Evolutionary conservation across 768 basidiomycete genomes (phyloP).

Genomic region (Tricholoma terreum): DNA sequence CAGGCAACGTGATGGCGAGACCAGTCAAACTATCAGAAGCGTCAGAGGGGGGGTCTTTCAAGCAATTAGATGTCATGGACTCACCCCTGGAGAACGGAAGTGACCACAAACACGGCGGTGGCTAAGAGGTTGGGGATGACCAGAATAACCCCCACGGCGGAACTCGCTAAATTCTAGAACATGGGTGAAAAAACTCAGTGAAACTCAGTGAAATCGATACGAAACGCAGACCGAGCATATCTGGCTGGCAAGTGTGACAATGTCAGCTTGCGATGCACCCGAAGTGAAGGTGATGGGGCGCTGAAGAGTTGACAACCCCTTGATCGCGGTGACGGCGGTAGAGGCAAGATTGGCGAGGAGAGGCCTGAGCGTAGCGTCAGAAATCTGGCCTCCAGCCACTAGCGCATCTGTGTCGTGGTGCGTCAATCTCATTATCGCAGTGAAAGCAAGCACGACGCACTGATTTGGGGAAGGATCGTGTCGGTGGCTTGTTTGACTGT

Average conservation of each 20-base stretch:
- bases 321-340: neutral
- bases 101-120: neutral
- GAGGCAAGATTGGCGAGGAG: neutral
- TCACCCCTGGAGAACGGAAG: neutral
- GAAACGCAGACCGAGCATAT: neutral
- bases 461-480: slow-evolving; percentile 1
- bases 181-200: neutral
- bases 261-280: neutral
- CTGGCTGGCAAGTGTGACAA: neutral
- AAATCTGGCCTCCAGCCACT: neutral
- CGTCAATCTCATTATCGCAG: neutral
- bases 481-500: neutral
- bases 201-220: neutral
- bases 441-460: neutral
- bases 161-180: neutral
- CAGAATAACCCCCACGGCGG: neutral
- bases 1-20: too few relatives aligned
- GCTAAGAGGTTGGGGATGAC: neutral
- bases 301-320: neutral
- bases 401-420: neutral
- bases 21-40: too few relatives aligned
- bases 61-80: too few relatives aligned
- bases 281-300: neutral
- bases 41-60: too few relatives aligned
- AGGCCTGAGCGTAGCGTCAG: neutral